phyloP scores from a whole-genome alignment of 352 stramenopile genomes.

The Aphanomyces astaci region DNA sequence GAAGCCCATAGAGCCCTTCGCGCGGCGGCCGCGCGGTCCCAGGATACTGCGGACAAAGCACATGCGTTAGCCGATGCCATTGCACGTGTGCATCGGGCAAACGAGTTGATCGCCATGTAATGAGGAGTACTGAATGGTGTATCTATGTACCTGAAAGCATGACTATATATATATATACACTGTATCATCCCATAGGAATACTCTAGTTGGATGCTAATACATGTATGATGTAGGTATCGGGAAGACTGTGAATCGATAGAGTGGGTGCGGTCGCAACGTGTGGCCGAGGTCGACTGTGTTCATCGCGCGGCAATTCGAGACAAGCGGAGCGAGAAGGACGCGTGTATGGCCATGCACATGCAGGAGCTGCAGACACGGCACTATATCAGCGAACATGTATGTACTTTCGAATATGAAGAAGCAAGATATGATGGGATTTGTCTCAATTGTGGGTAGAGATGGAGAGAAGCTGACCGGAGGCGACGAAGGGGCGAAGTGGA shows the following conservation, averaged over 20 bases:
- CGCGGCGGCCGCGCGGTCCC: background rate
- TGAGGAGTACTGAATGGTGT: no score
- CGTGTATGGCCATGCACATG: slow-evolving; percentile 43
- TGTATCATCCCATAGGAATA: no score
- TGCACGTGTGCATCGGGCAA: slow-evolving; percentile 31
- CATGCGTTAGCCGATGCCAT: slow-evolving; percentile 22
- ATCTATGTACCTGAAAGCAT: no score
- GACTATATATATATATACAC: no score
- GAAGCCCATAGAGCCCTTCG: slow-evolving; percentile 25
- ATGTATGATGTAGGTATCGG: slow-evolving; percentile 5
- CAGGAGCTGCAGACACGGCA: slow-evolving; percentile 55
- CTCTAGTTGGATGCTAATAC: no score
- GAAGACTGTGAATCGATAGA: slow-evolving; percentile 46
- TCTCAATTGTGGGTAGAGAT: no score
- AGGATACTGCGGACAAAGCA: slow-evolving; percentile 23
- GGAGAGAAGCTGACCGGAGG: slow-evolving; percentile 5
- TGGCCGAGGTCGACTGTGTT: slow-evolving; percentile 31
- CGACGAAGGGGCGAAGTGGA: slow-evolving; percentile 14
- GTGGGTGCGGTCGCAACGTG: slow-evolving; percentile 34
- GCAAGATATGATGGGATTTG: no score
- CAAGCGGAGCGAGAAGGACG: slow-evolving; percentile 34
- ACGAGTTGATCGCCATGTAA: slow-evolving; percentile 37
- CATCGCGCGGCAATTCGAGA: slow-evolving; percentile 30
- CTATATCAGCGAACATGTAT: slow-evolving; percentile 27
- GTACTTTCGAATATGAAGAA: background rate